Conservation (phyloP, 2,329 filamentous ascomycete genomes). For the Alternaria sp. region DNA sequence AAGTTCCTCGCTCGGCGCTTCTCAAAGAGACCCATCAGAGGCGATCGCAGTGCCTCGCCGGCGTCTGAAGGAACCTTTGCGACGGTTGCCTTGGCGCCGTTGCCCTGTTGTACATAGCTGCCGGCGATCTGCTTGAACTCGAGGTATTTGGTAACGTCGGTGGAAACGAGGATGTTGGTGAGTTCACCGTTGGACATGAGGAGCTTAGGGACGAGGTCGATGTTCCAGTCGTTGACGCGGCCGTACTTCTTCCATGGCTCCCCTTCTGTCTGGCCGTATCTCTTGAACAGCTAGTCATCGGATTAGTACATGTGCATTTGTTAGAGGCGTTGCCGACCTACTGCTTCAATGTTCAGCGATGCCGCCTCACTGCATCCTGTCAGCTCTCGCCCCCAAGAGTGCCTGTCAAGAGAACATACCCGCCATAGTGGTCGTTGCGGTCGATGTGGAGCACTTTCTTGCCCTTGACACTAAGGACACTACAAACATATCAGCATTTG, state of each 20-base stretch:
- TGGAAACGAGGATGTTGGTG: conserved; percentile 97
- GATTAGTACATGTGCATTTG: conserved; percentile 54
- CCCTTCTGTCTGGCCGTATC: conserved; percentile 84
- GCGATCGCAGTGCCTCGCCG: conserved; percentile 83
- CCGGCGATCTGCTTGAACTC: conserved; percentile 77
- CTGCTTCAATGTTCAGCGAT: conserved; percentile 87
- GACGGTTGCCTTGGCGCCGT: conserved; percentile 83
- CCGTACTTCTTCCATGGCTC: conserved; percentile 99
- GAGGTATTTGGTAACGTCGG: conserved; percentile 70
- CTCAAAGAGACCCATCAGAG: conserved; percentile 96
- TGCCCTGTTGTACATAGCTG: conserved; percentile 92
- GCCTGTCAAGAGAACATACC: conserved; percentile 65
- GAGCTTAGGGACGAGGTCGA: conserved; percentile 97
- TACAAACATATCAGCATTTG: conserved; percentile 51
- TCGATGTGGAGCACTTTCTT: conserved; percentile 99
- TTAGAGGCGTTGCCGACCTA: conserved; percentile 61
- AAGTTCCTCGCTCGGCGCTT: conserved; percentile 97
- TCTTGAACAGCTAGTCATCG: conserved; percentile 82
- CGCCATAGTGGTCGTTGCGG: conserved; percentile 97
- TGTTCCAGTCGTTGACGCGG: conserved; percentile 97
- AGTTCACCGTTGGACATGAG: conserved; percentile 98
- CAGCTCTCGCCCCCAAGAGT: conserved; percentile 28
- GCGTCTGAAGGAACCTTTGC: conserved; percentile 97
- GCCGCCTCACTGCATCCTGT: conserved; percentile 77
- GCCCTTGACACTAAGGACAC: conserved; percentile 96